Evolutionary conservation across 208 protist genomes (phyloP).

Genomic region (Wallacemonas rigidus): DNA sequence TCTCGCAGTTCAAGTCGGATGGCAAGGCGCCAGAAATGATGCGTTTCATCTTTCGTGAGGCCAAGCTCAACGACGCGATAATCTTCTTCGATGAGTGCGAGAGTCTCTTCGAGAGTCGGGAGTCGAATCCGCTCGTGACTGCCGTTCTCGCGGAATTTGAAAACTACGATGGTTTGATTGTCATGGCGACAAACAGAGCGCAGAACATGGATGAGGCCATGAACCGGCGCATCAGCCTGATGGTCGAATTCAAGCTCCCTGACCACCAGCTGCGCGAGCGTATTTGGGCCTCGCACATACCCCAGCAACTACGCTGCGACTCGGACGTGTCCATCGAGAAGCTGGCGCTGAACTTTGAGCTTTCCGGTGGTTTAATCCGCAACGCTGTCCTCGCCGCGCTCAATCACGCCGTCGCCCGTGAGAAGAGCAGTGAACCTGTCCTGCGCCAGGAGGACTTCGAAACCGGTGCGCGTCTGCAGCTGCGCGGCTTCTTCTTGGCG

Average conservation of each 20-base stretch:
- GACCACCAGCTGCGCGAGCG: slow-evolving; percentile 84
- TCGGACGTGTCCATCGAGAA: slow-evolving; percentile 70
- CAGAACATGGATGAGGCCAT: slow-evolving; percentile 93
- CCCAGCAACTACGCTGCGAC: slow-evolving; percentile 41
- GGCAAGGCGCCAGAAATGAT: slow-evolving; percentile 72
- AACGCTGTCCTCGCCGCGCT: slow-evolving; percentile 91
- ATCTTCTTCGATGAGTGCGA: slow-evolving; percentile 96
- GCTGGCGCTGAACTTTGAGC: slow-evolving; percentile 87
- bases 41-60: slow-evolving; percentile 92
- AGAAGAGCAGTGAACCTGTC: slow-evolving; percentile 60
- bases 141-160: slow-evolving; percentile 92
- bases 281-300: slow-evolving; percentile 88
- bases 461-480: slow-evolving; percentile 76
- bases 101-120: slow-evolving; percentile 85
- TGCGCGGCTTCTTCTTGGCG: slow-evolving; percentile 88
- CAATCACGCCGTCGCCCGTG: slow-evolving; percentile 74
- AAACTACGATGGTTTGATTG: slow-evolving; percentile 86
- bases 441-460: slow-evolving; percentile 78
- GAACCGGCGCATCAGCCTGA: slow-evolving; percentile 92
- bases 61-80: slow-evolving; percentile 90
- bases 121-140: slow-evolving; percentile 79
- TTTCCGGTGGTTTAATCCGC: slow-evolving; percentile 91
- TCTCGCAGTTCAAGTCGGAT: slow-evolving; percentile 77
- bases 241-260: slow-evolving; percentile 90
- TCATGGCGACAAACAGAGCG: slow-evolving; percentile 92